Percentiles rank a stretch among this genome's conserved stretches.
These are phyloP conservation scores for Dothideomycetes sp. DNA, from an alignment of 2,329 filamentous ascomycete species.

Conservation along the genomic window DNA sequence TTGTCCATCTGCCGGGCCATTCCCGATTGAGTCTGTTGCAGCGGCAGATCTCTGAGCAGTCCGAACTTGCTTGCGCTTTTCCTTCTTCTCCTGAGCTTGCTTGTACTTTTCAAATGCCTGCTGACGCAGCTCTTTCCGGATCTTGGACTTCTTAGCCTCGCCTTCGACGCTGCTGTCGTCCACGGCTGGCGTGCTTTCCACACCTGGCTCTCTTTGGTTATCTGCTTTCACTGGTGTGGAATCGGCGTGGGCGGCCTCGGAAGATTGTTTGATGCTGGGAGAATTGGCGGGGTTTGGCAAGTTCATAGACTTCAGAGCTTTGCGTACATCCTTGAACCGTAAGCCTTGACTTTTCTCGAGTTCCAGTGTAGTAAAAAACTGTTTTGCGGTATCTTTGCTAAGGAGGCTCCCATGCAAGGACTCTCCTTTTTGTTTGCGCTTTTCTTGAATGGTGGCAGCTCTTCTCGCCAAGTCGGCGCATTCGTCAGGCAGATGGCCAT, in stretches of 20 bases:
- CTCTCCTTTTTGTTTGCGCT: neutral
- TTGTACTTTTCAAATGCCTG: too few relatives aligned
- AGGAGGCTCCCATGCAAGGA: neutral
- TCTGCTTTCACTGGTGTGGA: too few relatives aligned
- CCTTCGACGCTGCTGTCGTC: too few relatives aligned
- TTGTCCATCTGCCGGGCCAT: too few relatives aligned
- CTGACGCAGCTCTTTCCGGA: too few relatives aligned
- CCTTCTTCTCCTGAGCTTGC: too few relatives aligned
- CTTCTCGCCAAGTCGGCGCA: conserved; percentile 4
- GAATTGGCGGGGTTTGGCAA: neutral
- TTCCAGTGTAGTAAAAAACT: conserved; percentile 4
- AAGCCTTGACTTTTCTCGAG: conserved; percentile 1
- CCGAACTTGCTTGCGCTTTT: too few relatives aligned
- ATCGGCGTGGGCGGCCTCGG: neutral
- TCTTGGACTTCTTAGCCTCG: too few relatives aligned
- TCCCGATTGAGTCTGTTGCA: too few relatives aligned
- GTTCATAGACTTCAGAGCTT: conserved; percentile 2
- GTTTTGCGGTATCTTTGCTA: neutral
- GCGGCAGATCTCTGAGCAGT: too few relatives aligned
- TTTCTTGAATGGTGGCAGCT: conserved; percentile 1
- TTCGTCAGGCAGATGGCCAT: conserved; percentile 4
- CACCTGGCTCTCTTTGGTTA: too few relatives aligned
- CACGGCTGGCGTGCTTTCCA: too few relatives aligned
- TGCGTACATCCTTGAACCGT: conserved; percentile 4
- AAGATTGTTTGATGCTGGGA: neutral